phyloP scores from a whole-genome alignment of 169 alveolate species.

The Babesia ovata region DNA sequence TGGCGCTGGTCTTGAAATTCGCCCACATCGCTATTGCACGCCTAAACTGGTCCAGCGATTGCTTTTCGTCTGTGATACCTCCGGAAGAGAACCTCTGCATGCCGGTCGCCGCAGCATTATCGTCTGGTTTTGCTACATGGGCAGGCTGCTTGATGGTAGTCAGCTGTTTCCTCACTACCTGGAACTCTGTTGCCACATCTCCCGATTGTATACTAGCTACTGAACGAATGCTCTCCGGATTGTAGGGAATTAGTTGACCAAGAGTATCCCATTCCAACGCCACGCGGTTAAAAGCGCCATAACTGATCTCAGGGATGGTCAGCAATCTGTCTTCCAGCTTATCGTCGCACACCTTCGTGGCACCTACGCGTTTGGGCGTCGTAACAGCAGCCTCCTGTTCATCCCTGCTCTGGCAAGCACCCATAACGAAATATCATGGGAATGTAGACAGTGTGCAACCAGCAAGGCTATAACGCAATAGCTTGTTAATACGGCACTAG shows the following conservation, averaged over 20 bases:
- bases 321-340: conserved; percentile 7
- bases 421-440: conserved; percentile 16
- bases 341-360: conserved; percentile 20
- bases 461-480: too few species aligned
- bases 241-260: conserved; percentile 29
- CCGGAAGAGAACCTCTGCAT: neutral
- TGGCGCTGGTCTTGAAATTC: conserved; percentile 25
- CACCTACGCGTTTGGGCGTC: neutral
- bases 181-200: conserved; percentile 1
- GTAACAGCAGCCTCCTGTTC: conserved; percentile 5
- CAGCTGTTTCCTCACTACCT: conserved; percentile 8
- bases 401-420: conserved; percentile 16
- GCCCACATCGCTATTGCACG: conserved; percentile 34
- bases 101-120: neutral
- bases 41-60: conserved; percentile 12
- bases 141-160: conserved; percentile 18
- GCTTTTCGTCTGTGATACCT: neutral
- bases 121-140: conserved; percentile 2
- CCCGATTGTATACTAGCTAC: neutral
- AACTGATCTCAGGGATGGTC: conserved; percentile 15
- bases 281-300: conserved; percentile 14
- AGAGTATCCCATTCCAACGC: conserved; percentile 28
- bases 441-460: conserved; percentile 9
- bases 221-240: neutral
- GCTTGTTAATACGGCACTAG: too few species aligned